phyloP scores from a whole-genome alignment of 768 basidiomycete species.

The Phanerochaete sordida region DNA sequence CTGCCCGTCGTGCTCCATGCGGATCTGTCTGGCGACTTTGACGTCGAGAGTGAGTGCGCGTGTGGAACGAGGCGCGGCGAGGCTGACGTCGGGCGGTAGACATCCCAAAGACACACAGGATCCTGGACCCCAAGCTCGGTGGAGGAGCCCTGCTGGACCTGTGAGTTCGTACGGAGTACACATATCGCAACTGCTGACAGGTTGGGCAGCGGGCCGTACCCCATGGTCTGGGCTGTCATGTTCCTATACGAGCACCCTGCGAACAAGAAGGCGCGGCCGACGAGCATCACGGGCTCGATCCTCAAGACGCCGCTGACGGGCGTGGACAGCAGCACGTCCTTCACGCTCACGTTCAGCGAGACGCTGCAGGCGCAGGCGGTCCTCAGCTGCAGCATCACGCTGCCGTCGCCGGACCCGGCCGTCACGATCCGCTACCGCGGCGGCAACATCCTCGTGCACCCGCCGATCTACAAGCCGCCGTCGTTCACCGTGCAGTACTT shows the following conservation, averaged over 20 bases:
- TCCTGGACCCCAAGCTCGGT: conserved; percentile 74
- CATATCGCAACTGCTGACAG: neutral
- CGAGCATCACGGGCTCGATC: conserved; percentile 64
- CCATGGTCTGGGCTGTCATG: conserved; percentile 78
- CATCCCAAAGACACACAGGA: conserved; percentile 65
- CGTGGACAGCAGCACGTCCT: conserved; percentile 76
- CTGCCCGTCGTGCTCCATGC: conserved; percentile 66
- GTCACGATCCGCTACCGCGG: conserved; percentile 72
- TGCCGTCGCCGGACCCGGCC: conserved; percentile 43
- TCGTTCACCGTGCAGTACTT: conserved; percentile 64
- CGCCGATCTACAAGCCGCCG: conserved; percentile 66
- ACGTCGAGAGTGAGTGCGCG: conserved; percentile 52
- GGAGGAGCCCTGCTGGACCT: conserved; percentile 85
- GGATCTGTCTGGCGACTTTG: conserved; percentile 71
- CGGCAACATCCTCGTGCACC: conserved; percentile 60
- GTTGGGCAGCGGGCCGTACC: conserved; percentile 69
- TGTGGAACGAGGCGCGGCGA: neutral
- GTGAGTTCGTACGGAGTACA: conserved; percentile 29
- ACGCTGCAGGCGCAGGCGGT: conserved; percentile 70
- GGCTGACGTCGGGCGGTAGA: conserved; percentile 34
- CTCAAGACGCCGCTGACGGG: conserved; percentile 73
- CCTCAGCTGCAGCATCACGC: conserved; percentile 65
- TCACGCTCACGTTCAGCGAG: conserved; percentile 65
- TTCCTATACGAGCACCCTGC: conserved; percentile 74
- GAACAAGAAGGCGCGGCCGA: conserved; percentile 60